Conservation (phyloP, 1,139 yeast species). For the Cylindricascospora bacillispora region DNA sequence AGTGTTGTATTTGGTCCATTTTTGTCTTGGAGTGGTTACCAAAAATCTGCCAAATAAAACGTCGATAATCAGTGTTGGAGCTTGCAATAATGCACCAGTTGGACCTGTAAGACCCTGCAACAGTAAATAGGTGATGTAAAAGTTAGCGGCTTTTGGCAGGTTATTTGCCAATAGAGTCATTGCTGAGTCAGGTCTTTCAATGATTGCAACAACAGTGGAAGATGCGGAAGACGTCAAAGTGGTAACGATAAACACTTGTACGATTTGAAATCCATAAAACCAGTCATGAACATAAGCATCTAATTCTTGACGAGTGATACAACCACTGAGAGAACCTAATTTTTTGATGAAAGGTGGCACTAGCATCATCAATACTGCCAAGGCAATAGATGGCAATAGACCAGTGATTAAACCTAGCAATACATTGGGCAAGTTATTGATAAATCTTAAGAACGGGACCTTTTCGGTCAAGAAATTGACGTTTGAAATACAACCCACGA, state of each 20-base stretch:
- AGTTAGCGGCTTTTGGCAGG: conserved; percentile 63
- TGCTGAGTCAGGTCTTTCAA: conserved; percentile 40
- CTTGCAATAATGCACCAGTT: conserved; percentile 49
- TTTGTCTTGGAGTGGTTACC: conserved; percentile 58
- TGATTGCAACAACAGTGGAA: conserved; percentile 46
- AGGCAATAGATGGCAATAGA: conserved; percentile 54
- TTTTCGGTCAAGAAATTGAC: conserved; percentile 48
- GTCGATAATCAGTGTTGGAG: conserved; percentile 33
- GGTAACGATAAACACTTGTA: conserved; percentile 70
- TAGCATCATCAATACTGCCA: conserved; percentile 57
- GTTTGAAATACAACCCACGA: conserved; percentile 70
- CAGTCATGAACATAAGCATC: conserved; percentile 77
- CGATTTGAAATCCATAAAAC: conserved; percentile 80
- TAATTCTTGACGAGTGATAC: conserved; percentile 54
- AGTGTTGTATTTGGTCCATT: conserved; percentile 38
- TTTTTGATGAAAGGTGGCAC: conserved; percentile 69
- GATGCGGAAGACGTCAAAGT: conserved; percentile 77
- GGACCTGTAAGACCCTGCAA: conserved; percentile 59
- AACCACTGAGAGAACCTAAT: conserved; percentile 62
- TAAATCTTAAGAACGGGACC: conserved; percentile 50
- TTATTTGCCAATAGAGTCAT: conserved; percentile 45
- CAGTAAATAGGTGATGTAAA: conserved; percentile 51
- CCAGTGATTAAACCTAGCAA: conserved; percentile 64
- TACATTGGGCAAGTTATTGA: conserved; percentile 45
- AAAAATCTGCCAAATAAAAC: conserved; percentile 28